A percentile compares a stretch with the other conserved stretches of the same genome.
phyloP scores from a whole-genome alignment of 148 eudicot species.

The Amaranthus palmeri region DNA sequence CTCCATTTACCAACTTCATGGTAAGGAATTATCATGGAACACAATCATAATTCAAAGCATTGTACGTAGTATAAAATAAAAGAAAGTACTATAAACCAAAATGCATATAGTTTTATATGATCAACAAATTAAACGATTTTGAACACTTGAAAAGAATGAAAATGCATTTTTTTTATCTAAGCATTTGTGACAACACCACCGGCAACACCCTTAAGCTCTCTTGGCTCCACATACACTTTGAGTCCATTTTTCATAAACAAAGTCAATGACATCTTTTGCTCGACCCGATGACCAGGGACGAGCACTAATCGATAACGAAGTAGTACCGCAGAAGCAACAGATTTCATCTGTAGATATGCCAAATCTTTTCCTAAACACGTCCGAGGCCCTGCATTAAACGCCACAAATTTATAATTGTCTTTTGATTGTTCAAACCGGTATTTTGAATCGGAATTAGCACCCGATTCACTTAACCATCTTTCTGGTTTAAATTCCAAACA shows the following conservation, averaged over 20 bases:
- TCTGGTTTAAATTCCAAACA: constrained; percentile 85
- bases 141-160: constrained; percentile 9
- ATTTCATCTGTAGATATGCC: constrained; percentile 90
- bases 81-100: constrained; percentile 10
- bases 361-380: constrained; percentile 85
- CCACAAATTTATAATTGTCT: constrained; percentile 76
- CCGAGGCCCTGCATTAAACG: constrained; percentile 92
- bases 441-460: neutral
- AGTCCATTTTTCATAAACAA: constrained; percentile 86
- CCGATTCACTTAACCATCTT: constrained; percentile 49
- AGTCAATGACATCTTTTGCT: constrained; percentile 84
- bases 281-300: constrained; percentile 78
- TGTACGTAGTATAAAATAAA: neutral
- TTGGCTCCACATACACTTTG: constrained; percentile 51
- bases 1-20: neutral
- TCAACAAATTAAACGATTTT: neutral
- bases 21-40: neutral
- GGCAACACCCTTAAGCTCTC: constrained; percentile 38
- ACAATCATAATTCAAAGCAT: neutral
- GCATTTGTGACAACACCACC: constrained; percentile 15
- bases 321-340: constrained; percentile 76
- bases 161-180: constrained; percentile 17
- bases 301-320: constrained; percentile 51
- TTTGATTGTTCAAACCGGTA: constrained; percentile 62
- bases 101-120: constrained; percentile 15